Evolutionary conservation across 2,329 filamentous ascomycete genomes (phyloP), one percentile per base, ranked within the genome.

Genomic region (Trichocomaceae sp.): DNA sequence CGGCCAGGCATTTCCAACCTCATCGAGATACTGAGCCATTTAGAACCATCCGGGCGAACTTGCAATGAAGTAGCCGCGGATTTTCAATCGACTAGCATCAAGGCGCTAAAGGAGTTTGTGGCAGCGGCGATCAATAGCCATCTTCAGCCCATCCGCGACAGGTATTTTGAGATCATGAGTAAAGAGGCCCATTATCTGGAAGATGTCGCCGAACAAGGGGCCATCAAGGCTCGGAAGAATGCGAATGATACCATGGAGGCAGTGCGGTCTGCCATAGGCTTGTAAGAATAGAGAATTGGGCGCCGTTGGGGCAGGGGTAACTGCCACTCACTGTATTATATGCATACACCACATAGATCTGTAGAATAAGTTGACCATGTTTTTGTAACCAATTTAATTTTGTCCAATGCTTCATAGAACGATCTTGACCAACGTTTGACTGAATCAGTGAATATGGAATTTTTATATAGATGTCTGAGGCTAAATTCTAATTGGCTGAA

Each of bases 1-100:
- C 79, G 93, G 22, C 92, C 92, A 0, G 93, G 90, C 0, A 87
- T 99, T 3, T 85, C 91, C 10, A 99, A 97, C 67, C 76, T 99
- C 12, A 72, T 99, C 1, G 83, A 90, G 55, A 81, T 99, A 15
- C 73, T 92, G n/a, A 84, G 83, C 22, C 82, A 88, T 58, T 83
- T 92, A 62, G 51, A 85, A 58, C 83, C 91, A 62, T 80, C 85
- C 52, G 61, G 58, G 15, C 62, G 63, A 2, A 64, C 69, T 4
- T 73, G 71, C 48, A 66, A 76, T 26, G 75, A 76, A 5, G 62
- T 84, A 39, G 80, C 77, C 1, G 59, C 61, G 7, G 74, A 79
- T 22, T 68, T 77, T 53, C 62, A 72, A 26, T 63, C 66, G 8
- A 54, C 77, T 22, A 78, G 69, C 41, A 75, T 89, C 63, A 75